Evolutionary conservation across 2,329 filamentous ascomycete genomes (phyloP), one percentile per base, ranked within the genome.

Genomic region (Periglandula ipomoeae): DNA sequence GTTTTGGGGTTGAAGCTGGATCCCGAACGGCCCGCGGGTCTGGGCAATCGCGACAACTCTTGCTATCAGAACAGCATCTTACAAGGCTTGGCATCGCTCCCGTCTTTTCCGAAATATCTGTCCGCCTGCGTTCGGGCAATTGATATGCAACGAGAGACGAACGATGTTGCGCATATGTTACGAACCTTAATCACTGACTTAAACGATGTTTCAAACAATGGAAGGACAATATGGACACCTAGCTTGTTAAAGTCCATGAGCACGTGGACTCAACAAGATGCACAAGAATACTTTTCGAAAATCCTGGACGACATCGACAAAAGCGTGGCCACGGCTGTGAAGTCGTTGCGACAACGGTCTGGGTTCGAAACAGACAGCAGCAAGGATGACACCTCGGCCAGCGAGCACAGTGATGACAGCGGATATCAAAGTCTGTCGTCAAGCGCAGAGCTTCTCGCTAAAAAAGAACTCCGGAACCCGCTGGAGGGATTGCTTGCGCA

Each of bases 51-150:
- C 70, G 88, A 95, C 70, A 95, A 96, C 63, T 95, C 89, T 1
- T 97, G 93, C 71, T 98, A 95, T 65, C 93, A 97, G 66, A 98
- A 98, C 66, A 96, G 90, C 62, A 84, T 96, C 19, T 80, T 98
- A 10, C 89, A 95, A 64, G 83, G 84, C 6, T 71, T 97, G 38
- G 83, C 90, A 1, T 85, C 90, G 4, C 72, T 97, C 26, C 75
- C 78, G 17, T 78, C 84, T 4, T 70, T 97, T 26, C 76, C 78
- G 23, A 70, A 69, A 3, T 93, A 89, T 59, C 74, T 95, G 7
- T 70, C 69, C 2, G 68, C 65, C 8, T 67, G 74, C 20, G 66
- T 70, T 2, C 56, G 58, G 26, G 53, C 59, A 39, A 56, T 59
- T 7, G 56, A 61, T 13, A 49, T 56, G 43, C 54, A 60, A 34